phyloP scores from a whole-genome alignment of 768 basidiomycete genomes.

The Lactarius tabidus region DNA sequence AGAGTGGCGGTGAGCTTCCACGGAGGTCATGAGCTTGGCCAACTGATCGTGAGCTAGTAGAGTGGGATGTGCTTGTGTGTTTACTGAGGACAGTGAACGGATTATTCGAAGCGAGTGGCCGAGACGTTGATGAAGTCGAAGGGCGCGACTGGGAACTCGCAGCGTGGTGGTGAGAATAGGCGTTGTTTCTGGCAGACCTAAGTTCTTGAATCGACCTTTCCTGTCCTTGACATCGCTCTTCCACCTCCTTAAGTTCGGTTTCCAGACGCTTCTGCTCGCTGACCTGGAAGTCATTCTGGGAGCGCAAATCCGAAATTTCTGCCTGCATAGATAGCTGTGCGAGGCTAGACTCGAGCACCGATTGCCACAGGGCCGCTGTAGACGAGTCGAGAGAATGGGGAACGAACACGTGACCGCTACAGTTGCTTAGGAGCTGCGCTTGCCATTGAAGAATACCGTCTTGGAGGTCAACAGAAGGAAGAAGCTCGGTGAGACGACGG shows the following conservation, averaged over 20 bases:
- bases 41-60: not conserved
- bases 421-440: constrained; percentile 56
- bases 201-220: constrained; percentile 3
- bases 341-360: constrained; percentile 49
- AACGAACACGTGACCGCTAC: constrained; percentile 54
- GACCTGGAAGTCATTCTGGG: constrained; percentile 20
- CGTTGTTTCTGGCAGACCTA: not conserved
- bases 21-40: not conserved
- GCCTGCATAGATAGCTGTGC: constrained; percentile 42
- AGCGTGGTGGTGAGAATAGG: not conserved
- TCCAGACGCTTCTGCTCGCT: constrained; percentile 26
- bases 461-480: constrained; percentile 47
- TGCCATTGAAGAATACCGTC: constrained; percentile 56
- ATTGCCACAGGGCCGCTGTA: constrained; percentile 30
- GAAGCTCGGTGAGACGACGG: constrained; percentile 41
- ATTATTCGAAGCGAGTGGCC: too few species aligned
- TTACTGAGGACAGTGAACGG: too few species aligned
- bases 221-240: constrained; percentile 12
- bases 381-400: constrained; percentile 31
- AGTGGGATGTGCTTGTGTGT: not conserved
- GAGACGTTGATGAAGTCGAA: not conserved
- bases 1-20: not conserved
- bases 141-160: not conserved
- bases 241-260: constrained; percentile 16
- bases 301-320: constrained; percentile 31